phyloP scores from a whole-genome alignment of 1,284 basidiomycete species.

The Pseudozyma hubeiensis region DNA sequence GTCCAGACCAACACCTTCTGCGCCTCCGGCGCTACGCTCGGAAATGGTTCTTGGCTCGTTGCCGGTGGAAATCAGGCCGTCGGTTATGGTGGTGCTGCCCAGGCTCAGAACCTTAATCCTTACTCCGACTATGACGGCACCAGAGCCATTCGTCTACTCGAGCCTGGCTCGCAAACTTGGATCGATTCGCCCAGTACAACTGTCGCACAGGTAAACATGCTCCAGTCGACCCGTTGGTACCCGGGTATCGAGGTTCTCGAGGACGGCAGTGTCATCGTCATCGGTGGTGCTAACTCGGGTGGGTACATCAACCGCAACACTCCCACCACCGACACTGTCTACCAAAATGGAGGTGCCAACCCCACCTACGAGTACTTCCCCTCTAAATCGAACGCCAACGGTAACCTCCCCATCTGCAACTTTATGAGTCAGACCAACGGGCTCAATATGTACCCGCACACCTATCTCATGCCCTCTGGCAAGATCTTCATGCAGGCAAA shows the following conservation, averaged over 20 bases:
- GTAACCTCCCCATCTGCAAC: conserved; percentile 32
- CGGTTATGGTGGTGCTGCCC: conserved; percentile 58
- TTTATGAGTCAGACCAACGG: conserved; percentile 66
- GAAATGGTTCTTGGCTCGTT: conserved; percentile 69
- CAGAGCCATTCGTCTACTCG: conserved; percentile 63
- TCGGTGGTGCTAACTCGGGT: conserved; percentile 63
- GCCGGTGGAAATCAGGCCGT: conserved; percentile 69
- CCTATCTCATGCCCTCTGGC: conserved; percentile 66
- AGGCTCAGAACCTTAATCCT: conserved; percentile 39
- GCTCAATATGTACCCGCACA: conserved; percentile 69
- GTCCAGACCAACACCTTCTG: conserved; percentile 70
- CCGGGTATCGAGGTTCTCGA: conserved; percentile 66
- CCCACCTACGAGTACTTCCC: conserved; percentile 68
- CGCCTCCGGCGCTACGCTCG: conserved; percentile 67
- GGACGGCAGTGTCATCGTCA: conserved; percentile 63
- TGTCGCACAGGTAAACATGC: conserved; percentile 47
- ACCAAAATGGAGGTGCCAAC: conserved; percentile 43
- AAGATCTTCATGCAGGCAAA: conserved; percentile 69
- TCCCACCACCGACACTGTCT: conserved; percentile 60
- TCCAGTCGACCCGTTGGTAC: conserved; percentile 65
- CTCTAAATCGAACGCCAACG: conserved; percentile 19
- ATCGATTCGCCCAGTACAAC: conserved; percentile 50
- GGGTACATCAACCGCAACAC: conserved; percentile 68
- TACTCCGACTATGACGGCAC: conserved; percentile 65
- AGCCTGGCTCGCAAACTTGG: conserved; percentile 56